phyloP scores from a whole-genome alignment of 495 filamentous ascomycete genomes.

The Neurospora hispaniola region DNA sequence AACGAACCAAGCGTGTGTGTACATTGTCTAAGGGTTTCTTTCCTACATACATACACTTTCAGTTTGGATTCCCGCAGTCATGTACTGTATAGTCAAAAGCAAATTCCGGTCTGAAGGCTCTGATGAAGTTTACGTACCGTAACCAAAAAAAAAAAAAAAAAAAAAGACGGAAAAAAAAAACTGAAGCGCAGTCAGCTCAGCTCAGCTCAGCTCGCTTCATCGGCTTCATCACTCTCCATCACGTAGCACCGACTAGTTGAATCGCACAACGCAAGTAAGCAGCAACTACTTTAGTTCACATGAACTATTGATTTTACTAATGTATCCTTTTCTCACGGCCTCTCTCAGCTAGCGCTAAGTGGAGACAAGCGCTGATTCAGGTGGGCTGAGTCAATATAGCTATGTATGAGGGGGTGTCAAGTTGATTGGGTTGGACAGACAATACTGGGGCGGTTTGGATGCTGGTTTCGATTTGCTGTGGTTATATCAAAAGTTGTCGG shows the following conservation, averaged over 20 bases:
- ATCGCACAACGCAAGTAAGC: not conserved
- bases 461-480: too few species aligned
- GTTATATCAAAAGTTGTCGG: too few species aligned
- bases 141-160: not conserved
- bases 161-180: not conserved
- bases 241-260: not conserved
- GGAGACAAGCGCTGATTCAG: not conserved
- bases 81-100: not conserved
- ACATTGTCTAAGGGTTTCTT: not conserved
- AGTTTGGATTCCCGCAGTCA: not conserved
- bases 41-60: not conserved
- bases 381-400: too few species aligned
- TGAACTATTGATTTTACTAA: not conserved
- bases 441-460: too few species aligned
- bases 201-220: not conserved
- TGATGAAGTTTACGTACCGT: not conserved
- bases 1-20: not conserved
- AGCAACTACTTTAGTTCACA: not conserved
- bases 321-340: not conserved
- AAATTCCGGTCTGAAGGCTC: not conserved
- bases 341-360: not conserved
- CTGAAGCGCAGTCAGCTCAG: not conserved
- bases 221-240: not conserved
- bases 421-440: too few species aligned
- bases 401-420: too few species aligned